Base-by-base conservation (phyloP, 352 stramenopile genomes). In the Phytophthora idaei region DNA sequence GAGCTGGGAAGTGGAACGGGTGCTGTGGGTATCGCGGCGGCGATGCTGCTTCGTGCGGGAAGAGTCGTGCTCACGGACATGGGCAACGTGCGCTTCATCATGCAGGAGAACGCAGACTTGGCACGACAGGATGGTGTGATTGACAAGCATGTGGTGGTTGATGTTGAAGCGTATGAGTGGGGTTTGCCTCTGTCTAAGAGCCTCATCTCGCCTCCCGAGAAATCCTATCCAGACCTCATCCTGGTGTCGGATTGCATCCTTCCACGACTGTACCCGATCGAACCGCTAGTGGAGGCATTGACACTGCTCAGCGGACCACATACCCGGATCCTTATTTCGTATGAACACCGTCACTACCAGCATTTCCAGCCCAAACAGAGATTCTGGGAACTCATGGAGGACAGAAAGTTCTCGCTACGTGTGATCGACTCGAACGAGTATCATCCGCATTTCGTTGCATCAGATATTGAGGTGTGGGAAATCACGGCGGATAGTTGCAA, bases 201-300 rank as follows among this genome's bases (percentile, higher is more conserved):
- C 0, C 61, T 93, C 21, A 60, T 90, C 4, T 47, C 67, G 8
- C 12, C 54, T 15, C 44, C 57, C 25, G 49, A 64, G 11, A 51
- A 66, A 0, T 44, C 29, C 4, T 78, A 78, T 27, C 85, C 85
- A 7, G 81, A 93, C 55, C 58, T 98, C 29, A 84, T 99, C 28
- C 74, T 98, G 8, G 90, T 98, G 42, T 97, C 95, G 1, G 95
- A 99, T 71, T 98, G 95, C 73, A 96, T 99, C 28, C 67, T 99
- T 5, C 96, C 96, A n/a, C 90, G 97, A 34, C 72, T 99, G 29
- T 99, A 98, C 76, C 94, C 96, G 0, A 97, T 99, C 52, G 93
- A 97, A 56, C 95, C 96, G 2, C 87, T 98, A 27, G 92, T 98
- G 6, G 80, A 91, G 29, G 94, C 91, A 9, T 81, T 98, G 41